These are phyloP conservation scores for Boehmeria nivea DNA, from an alignment of 306 rosid genomes.

Conservation along the genomic window DNA sequence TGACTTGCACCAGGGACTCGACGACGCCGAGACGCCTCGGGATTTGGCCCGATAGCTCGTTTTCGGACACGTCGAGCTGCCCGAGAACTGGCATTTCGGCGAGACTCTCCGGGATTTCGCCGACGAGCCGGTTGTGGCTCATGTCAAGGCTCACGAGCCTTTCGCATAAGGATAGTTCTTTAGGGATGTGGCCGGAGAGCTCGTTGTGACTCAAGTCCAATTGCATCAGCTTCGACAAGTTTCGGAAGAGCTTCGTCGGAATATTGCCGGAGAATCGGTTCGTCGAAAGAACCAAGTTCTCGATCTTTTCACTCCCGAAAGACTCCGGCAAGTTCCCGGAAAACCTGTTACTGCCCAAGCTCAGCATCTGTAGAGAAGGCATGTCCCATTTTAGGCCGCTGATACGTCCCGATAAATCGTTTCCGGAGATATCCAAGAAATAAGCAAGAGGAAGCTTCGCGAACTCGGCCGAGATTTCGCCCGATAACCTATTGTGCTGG, in stretches of 20 bases:
- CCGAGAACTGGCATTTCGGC: slow-evolving; percentile 70
- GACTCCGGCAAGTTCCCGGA: slow-evolving; percentile 54
- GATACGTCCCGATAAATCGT: slow-evolving; percentile 55
- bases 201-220: slow-evolving; percentile 60
- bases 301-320: slow-evolving; percentile 47
- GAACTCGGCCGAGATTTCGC: slow-evolving; percentile 37
- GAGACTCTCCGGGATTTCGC: slow-evolving; percentile 48
- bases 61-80: slow-evolving; percentile 64
- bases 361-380: slow-evolving; percentile 78
- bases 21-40: slow-evolving; percentile 45
- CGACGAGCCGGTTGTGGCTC: slow-evolving; percentile 50
- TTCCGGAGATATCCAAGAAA: slow-evolving; percentile 74
- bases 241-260: slow-evolving; percentile 18
- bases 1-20: slow-evolving; percentile 70
- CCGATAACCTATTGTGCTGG: slow-evolving; percentile 70
- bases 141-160: slow-evolving; percentile 71
- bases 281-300: slow-evolving; percentile 57
- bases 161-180: slow-evolving; percentile 41
- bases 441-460: slow-evolving; percentile 47
- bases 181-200: slow-evolving; percentile 53
- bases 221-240: slow-evolving; percentile 43
- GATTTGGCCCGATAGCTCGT: slow-evolving; percentile 66
- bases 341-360: slow-evolving; percentile 53
- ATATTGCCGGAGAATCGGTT: slow-evolving; percentile 55
- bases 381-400: slow-evolving; percentile 51